Evolutionary conservation across 176 grass and related monocot species (phyloP).

Genomic region (Avena insularis): DNA sequence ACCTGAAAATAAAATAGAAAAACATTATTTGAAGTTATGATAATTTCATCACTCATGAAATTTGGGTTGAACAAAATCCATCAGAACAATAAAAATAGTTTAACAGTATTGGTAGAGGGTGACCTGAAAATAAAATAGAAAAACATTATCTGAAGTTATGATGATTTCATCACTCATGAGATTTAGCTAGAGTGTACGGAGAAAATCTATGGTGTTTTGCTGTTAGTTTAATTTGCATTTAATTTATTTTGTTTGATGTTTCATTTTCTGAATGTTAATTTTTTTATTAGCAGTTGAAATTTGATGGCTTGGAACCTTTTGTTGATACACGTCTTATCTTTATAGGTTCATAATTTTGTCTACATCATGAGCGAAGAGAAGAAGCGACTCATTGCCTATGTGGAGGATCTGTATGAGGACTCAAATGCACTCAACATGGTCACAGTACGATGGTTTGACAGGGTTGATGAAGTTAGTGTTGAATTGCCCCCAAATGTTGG

Average conservation of each 20-base stretch:
- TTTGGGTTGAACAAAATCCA: not conserved
- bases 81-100: not conserved
- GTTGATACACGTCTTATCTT: slow-evolving; percentile 37
- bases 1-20: not conserved
- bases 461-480: slow-evolving; percentile 80
- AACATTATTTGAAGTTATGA: not conserved
- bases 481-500: slow-evolving; percentile 56
- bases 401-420: slow-evolving; percentile 93
- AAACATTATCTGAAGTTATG: not conserved
- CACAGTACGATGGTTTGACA: slow-evolving; percentile 86
- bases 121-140: not conserved
- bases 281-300: not conserved
- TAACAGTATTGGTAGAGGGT: not conserved
- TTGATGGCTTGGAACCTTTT: slow-evolving; percentile 6
- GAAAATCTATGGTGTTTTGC: not conserved
- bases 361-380: slow-evolving; percentile 87
- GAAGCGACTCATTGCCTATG: slow-evolving; percentile 83
- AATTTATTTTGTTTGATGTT: not conserved
- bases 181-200: not conserved
- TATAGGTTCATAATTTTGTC: slow-evolving; percentile 90
- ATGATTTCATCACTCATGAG: not conserved
- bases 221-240: not conserved
- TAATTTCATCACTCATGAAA: too few species aligned
- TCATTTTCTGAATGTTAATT: not conserved
- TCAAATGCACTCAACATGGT: slow-evolving; percentile 76